phyloP scores from a whole-genome alignment of 169 alveolate species.

The Plasmodium sp. region DNA sequence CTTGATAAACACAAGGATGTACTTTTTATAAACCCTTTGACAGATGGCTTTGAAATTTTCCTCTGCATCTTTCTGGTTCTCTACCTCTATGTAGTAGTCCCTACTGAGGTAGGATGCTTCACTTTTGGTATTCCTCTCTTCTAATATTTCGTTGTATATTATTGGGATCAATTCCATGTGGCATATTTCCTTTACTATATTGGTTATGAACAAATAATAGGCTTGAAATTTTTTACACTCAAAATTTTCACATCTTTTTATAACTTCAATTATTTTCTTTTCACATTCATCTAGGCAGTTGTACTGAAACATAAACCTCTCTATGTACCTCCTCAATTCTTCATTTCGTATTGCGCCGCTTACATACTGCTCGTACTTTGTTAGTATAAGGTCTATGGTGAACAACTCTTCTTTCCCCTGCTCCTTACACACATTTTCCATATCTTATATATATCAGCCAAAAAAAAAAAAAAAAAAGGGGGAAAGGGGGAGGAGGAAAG shows the following conservation, averaged over 20 bases:
- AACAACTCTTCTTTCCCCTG: neutral
- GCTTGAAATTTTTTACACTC: conserved; percentile 10
- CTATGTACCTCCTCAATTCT: conserved; percentile 3
- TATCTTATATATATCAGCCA: conserved; percentile 8
- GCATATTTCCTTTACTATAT: conserved; percentile 48
- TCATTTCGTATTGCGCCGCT: conserved; percentile 8
- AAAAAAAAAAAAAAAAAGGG: neutral
- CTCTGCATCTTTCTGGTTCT: conserved; percentile 28
- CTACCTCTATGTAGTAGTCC: neutral
- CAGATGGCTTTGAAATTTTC: conserved; percentile 26
- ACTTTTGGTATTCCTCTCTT: conserved; percentile 34
- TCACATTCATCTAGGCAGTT: conserved; percentile 63
- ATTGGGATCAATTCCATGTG: conserved; percentile 58
- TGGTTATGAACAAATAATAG: conserved; percentile 43
- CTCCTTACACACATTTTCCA: conserved; percentile 30
- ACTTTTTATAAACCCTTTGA: conserved; percentile 52
- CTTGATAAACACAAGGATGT: conserved; percentile 53
- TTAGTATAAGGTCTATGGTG: conserved; percentile 14
- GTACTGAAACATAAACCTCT: conserved; percentile 49
- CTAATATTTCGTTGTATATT: conserved; percentile 58
- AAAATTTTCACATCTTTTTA: conserved; percentile 27
- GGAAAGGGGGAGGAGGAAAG: neutral
- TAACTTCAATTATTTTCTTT: conserved; percentile 10
- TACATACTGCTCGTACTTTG: conserved; percentile 5
- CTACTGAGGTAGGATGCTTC: conserved; percentile 14